Evolutionary conservation across 2,329 filamentous ascomycete genomes (phyloP).

Genomic region (Mollisiaceae sp.): DNA sequence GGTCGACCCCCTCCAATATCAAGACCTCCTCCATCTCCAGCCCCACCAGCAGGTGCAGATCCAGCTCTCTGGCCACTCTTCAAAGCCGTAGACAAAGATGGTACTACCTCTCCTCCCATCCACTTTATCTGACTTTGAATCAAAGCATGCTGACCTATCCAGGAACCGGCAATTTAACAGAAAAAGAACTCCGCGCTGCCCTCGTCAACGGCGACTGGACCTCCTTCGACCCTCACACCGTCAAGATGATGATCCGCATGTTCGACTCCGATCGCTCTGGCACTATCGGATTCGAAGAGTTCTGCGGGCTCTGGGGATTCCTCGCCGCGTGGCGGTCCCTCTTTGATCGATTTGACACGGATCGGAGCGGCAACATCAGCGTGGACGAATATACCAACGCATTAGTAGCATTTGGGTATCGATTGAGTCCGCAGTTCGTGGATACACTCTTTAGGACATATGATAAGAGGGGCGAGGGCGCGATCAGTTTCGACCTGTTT

Average conservation of each 20-base stretch:
- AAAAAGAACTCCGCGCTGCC: slow-evolving; percentile 84
- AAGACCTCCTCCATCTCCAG: slow-evolving; percentile 70
- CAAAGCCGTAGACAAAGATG: slow-evolving; percentile 85
- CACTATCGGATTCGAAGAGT: slow-evolving; percentile 92
- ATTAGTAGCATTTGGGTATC: slow-evolving; percentile 90
- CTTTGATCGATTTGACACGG: slow-evolving; percentile 93
- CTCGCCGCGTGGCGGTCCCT: slow-evolving; percentile 91
- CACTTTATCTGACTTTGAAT: neutral
- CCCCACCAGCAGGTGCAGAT: slow-evolving; percentile 61
- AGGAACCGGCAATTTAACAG: slow-evolving; percentile 82
- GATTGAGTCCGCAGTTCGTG: slow-evolving; percentile 83
- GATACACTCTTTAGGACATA: slow-evolving; percentile 86
- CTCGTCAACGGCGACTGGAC: slow-evolving; percentile 97
- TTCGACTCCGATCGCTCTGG: slow-evolving; percentile 92
- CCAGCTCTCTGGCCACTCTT: slow-evolving; percentile 85
- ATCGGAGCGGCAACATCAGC: slow-evolving; percentile 85
- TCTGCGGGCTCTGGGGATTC: slow-evolving; percentile 96
- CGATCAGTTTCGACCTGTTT: slow-evolving; percentile 93
- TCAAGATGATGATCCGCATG: slow-evolving; percentile 99
- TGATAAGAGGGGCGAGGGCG: slow-evolving; percentile 74
- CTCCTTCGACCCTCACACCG: slow-evolving; percentile 89
- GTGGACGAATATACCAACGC: slow-evolving; percentile 88
- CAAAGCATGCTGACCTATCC: neutral
- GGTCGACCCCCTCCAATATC: slow-evolving; percentile 55
- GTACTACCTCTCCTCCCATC: slow-evolving; percentile 49